A percentile compares a stretch with the other conserved stretches of the same genome.
These are phyloP conservation scores for Phyllosticta citribraziliensis DNA, from an alignment of 2,329 filamentous ascomycete species.

Conservation along the genomic window DNA sequence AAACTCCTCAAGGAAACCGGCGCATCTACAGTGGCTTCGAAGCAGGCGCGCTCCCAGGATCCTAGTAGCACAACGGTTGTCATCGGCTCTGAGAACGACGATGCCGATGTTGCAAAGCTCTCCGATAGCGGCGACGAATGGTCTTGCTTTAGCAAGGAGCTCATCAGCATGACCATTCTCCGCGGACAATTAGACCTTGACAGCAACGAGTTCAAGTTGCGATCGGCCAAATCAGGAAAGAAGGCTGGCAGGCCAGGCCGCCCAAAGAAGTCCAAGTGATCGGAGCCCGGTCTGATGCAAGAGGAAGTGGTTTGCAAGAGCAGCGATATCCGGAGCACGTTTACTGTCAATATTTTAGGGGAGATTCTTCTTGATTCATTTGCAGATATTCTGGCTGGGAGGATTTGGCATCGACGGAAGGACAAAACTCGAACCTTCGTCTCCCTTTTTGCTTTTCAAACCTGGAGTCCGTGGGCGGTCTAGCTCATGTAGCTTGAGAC, in stretches of 20 bases:
- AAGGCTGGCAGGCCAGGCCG: not conserved
- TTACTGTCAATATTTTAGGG: too few species aligned
- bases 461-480: too few species aligned
- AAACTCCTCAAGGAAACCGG: constrained; percentile 30
- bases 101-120: constrained; percentile 26
- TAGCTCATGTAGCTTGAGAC: too few species aligned
- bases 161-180: constrained; percentile 35
- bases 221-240: not conserved
- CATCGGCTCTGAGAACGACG: constrained; percentile 28
- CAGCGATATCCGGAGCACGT: too few species aligned
- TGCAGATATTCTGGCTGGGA: too few species aligned
- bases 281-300: not conserved
- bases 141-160: constrained; percentile 31
- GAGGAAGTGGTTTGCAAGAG: too few species aligned
- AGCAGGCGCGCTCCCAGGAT: constrained; percentile 16
- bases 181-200: constrained; percentile 32
- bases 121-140: constrained; percentile 19
- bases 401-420: too few species aligned
- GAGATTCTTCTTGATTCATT: too few species aligned
- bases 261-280: not conserved
- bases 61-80: constrained; percentile 21
- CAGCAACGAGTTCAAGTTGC: constrained; percentile 27
- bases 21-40: constrained; percentile 22
- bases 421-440: too few species aligned
- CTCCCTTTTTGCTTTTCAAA: too few species aligned